Base-by-base conservation (phyloP, 495 filamentous ascomycete genomes). In the Penicillium antarcticum region DNA sequence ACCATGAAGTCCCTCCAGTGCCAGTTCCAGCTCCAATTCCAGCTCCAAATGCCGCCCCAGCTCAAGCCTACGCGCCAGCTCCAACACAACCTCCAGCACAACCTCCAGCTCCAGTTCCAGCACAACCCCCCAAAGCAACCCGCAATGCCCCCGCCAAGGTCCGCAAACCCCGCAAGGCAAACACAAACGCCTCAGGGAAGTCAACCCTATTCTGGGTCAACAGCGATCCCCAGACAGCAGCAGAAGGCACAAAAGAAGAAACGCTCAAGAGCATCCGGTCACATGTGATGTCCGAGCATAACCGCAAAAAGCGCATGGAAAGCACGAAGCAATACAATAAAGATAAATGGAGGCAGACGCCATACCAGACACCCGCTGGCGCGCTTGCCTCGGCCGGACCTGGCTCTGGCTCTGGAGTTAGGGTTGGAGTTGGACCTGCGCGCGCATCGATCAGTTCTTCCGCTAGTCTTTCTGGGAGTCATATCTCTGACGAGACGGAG, bases 201-300 rank as follows among this genome's bases (percentile, higher is more conserved):
- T 73, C 72, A 26, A 70, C 72, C 10, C 49, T 77, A 26, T 77
- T 77, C 52, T 77, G 74, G 74, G 74, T 77, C 51, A 60, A 77
- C 58, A 69, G 65, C 12, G 72, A 77, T 33, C 64, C 61, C 7
- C 58, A 75, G 34, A 70, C 74, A 0, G 72, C 69, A 6, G 60
- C 70, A 2, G 60, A 62, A 42, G 74, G 74, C 4, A 70, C 67
- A 9, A 66, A 67, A 21, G 72, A 75, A 36, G 72, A 75, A 33
- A 77, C 72, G 2, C 60, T 77, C 53, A 77, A 77, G 58, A 70
- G 72, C 29, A 77, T 77, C 41, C 72, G 74, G 14, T 77, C 74
- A 18, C 74, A 77, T 68, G 74, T 77, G 21, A 77, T 77, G 74
- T 75, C 74, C 26, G 74, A 77, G 45, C 74, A 77, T 51, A 77